Base-by-base conservation (phyloP, 139 green algal species). In the Desmodesmus armatus region DNA sequence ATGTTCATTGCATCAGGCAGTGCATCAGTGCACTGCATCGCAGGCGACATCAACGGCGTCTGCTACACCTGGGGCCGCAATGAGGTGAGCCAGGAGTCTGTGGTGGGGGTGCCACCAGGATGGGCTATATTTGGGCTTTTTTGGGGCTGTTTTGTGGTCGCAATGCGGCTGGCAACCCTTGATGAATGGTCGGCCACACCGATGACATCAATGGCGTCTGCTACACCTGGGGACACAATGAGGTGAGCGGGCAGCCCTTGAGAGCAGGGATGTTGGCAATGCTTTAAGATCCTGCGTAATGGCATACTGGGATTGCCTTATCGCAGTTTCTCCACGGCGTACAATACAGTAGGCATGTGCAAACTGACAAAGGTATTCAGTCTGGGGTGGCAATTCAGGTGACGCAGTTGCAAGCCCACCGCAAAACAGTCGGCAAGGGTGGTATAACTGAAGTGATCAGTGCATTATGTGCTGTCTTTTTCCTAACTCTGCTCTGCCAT, bases 201-300 rank as follows among this genome's bases (percentile, higher is more conserved):
- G 92, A 81, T 0, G 94, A 94, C 31, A 69, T 85, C 0, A 90
- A 93, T 3, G 96, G 96, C 39, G 76, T 74, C 2, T 92, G 93
- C 55, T 99, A 93, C 87, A 94, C 93, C 11, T 99, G 96, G 96
- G 96, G 96, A n/a, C 85, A 94, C 23, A 99, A 99, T 74, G 95
- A 98, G 91, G 92, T 94, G 65, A 51, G 35, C 23, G 53, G 47
- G n/a, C n/a, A n/a, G n/a, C n/a, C n/a, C n/a, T n/a, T n/a, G n/a
- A n/a, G n/a, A n/a, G n/a, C n/a, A n/a, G n/a, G n/a, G n/a, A n/a
- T n/a, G n/a, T n/a, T n/a, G n/a, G n/a, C n/a, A n/a, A n/a, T n/a
- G n/a, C n/a, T n/a, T n/a, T n/a, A n/a, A n/a, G n/a, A n/a, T n/a
- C n/a, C n/a, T n/a, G n/a, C n/a, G n/a, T n/a, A n/a, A n/a, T n/a